phyloP scores from a whole-genome alignment of 208 protist species.

The Leishmania martiniquensis region DNA sequence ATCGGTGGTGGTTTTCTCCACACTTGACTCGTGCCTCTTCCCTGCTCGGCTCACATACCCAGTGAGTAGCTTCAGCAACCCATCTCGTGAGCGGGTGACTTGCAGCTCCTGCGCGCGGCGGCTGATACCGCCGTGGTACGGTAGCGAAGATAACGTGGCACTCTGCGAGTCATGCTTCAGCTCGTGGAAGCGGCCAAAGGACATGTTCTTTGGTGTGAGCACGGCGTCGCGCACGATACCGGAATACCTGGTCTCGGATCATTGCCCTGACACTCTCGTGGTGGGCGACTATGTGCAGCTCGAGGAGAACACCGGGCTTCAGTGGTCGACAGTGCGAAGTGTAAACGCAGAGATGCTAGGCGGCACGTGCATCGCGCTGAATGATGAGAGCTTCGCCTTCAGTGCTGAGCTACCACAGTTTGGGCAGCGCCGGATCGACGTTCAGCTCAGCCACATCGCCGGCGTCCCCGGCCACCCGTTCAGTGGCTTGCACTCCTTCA shows the following conservation, averaged over 20 bases:
- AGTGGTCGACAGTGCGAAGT: conserved; percentile 66
- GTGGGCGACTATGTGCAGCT: conserved; percentile 74
- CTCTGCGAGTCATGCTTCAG: conserved; percentile 85
- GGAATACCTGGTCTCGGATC: conserved; percentile 69
- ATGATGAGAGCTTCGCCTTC: conserved; percentile 65
- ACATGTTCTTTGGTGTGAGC: conserved; percentile 62
- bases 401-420: conserved; percentile 51
- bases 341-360: conserved; percentile 73
- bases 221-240: conserved; percentile 30
- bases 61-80: conserved; percentile 47
- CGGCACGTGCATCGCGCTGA: conserved; percentile 46
- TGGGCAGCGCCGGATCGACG: conserved; percentile 63
- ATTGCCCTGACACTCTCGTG: conserved; percentile 51
- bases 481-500: conserved; percentile 76
- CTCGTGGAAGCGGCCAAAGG: conserved; percentile 76
- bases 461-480: conserved; percentile 80
- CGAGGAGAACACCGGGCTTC: conserved; percentile 66
- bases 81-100: conserved; percentile 26
- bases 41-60: conserved; percentile 75
- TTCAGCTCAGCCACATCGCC: conserved; percentile 63
- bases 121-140: conserved; percentile 59
- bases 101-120: conserved; percentile 35
- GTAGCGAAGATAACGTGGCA: conserved; percentile 54
- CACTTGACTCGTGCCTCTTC: conserved; percentile 67
- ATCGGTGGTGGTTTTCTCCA: conserved; percentile 83